These are phyloP conservation scores for Lathyrus tuberosus DNA, from an alignment of 306 rosid species.

Conservation along the genomic window DNA sequence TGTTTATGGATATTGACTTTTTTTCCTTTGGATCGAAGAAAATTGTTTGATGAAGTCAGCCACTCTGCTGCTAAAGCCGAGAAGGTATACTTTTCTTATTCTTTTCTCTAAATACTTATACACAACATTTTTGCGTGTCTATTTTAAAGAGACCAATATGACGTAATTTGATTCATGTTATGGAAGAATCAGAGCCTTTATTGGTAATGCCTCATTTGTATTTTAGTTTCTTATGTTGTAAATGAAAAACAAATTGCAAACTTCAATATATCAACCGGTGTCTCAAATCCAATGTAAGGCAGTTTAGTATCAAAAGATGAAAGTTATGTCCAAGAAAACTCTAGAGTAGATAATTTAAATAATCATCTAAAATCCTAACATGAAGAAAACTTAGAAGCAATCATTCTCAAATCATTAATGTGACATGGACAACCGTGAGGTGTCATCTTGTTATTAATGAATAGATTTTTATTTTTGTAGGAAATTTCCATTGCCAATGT, in stretches of 20 bases:
- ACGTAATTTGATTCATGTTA: neutral
- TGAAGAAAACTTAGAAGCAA: constrained; percentile 14
- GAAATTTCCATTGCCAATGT: constrained; percentile 35
- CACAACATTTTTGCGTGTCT: neutral
- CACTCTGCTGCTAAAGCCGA: constrained; percentile 48
- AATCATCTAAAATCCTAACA: neutral
- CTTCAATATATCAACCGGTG: constrained; percentile 19
- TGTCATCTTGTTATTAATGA: constrained; percentile 1
- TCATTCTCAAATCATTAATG: constrained; percentile 8
- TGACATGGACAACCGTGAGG: neutral
- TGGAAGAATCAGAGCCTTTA: constrained; percentile 34
- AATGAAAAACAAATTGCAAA: constrained; percentile 17
- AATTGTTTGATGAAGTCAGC: constrained; percentile 61
- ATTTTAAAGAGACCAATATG: neutral
- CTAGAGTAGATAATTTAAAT: constrained; percentile 46
- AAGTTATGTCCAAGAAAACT: constrained; percentile 30
- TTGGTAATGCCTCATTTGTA: constrained; percentile 26
- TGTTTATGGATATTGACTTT: constrained; percentile 3
- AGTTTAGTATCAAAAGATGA: constrained; percentile 25
- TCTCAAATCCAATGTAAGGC: constrained; percentile 42
- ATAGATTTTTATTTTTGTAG: constrained; percentile 18
- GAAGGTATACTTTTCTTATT: constrained; percentile 57
- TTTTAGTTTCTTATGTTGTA: constrained; percentile 5
- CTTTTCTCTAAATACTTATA: constrained; percentile 6
- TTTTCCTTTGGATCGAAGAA: constrained; percentile 52